Percentiles rank a stretch among this genome's conserved stretches.
These are phyloP conservation scores for Teratosphaeria gauchensis DNA, from an alignment of 2,329 filamentous ascomycete genomes.

Conservation along the genomic window DNA sequence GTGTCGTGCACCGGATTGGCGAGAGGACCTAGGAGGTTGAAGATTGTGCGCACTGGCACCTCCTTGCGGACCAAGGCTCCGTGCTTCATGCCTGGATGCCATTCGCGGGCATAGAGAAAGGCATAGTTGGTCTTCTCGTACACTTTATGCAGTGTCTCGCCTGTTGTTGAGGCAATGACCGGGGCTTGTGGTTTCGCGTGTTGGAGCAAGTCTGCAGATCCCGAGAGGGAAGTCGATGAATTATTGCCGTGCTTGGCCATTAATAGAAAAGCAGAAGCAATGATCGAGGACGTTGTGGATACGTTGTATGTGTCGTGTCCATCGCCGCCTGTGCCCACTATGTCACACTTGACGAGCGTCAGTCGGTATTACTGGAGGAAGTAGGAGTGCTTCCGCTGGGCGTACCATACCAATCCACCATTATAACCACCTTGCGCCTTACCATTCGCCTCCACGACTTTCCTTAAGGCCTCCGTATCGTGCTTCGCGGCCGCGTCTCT, in stretches of 20 bases:
- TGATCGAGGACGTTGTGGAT: slow-evolving; percentile 85
- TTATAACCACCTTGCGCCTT: slow-evolving; percentile 63
- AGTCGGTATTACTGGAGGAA: not conserved
- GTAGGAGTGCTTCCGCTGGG: not conserved
- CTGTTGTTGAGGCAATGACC: slow-evolving; percentile 62
- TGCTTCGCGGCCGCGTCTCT: slow-evolving; percentile 65
- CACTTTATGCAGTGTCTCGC: slow-evolving; percentile 59
- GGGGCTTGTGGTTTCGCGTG: slow-evolving; percentile 64
- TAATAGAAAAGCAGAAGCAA: slow-evolving; percentile 75
- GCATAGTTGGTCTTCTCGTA: slow-evolving; percentile 81
- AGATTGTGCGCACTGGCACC: slow-evolving; percentile 90
- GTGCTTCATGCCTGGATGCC: slow-evolving; percentile 89
- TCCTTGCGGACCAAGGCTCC: slow-evolving; percentile 78
- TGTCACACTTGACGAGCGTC: slow-evolving; percentile 56
- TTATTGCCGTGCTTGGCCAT: slow-evolving; percentile 94
- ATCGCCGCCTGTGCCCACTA: slow-evolving; percentile 94
- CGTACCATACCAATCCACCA: slow-evolving; percentile 62
- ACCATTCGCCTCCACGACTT: slow-evolving; percentile 51
- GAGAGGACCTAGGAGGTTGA: slow-evolving; percentile 89
- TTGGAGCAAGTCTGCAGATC: slow-evolving; percentile 82
- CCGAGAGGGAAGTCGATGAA: slow-evolving; percentile 89
- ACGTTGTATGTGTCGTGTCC: slow-evolving; percentile 98
- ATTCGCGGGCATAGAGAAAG: slow-evolving; percentile 91
- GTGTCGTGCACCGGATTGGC: slow-evolving; percentile 79
- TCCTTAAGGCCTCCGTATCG: slow-evolving; percentile 50